Evolutionary conservation across 495 filamentous ascomycete species (phyloP).

Genomic region (Neurospora tetraspora): DNA sequence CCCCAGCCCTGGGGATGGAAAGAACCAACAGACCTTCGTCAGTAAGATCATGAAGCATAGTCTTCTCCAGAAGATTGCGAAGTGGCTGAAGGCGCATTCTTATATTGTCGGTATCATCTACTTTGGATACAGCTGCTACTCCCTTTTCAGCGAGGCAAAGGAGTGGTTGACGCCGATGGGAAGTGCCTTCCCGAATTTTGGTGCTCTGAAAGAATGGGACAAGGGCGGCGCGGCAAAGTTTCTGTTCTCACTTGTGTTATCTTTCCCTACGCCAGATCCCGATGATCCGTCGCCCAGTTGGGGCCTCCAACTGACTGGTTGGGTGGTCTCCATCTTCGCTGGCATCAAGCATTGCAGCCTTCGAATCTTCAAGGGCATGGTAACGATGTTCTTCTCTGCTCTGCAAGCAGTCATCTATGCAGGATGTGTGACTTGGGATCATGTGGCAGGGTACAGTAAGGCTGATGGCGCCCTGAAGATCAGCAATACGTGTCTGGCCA

Average conservation of each 20-base stretch:
- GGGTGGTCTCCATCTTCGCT: background rate
- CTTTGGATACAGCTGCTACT: background rate
- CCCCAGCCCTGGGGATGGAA: background rate
- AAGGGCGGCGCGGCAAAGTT: background rate
- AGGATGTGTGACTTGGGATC: background rate
- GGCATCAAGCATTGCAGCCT: background rate
- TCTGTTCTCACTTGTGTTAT: background rate
- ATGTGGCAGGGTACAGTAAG: background rate
- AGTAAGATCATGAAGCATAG: background rate
- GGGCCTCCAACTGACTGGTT: background rate
- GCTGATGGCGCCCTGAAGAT: background rate
- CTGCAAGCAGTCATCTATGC: background rate
- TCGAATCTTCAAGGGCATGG: background rate
- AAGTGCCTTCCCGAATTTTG: background rate
- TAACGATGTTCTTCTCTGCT: background rate
- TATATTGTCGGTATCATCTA: background rate
- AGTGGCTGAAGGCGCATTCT: background rate
- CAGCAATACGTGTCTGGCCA: background rate
- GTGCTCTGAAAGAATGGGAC: background rate
- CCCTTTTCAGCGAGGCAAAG: background rate
- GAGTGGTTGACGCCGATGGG: background rate
- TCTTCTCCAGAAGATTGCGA: background rate
- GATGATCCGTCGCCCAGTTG: background rate
- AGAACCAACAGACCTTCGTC: background rate
- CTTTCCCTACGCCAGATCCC: background rate